Evolutionary conservation across 169 alveolate species (phyloP), one percentile per base, ranked within the genome.

Genomic region (Eimeria necatrix): DNA sequence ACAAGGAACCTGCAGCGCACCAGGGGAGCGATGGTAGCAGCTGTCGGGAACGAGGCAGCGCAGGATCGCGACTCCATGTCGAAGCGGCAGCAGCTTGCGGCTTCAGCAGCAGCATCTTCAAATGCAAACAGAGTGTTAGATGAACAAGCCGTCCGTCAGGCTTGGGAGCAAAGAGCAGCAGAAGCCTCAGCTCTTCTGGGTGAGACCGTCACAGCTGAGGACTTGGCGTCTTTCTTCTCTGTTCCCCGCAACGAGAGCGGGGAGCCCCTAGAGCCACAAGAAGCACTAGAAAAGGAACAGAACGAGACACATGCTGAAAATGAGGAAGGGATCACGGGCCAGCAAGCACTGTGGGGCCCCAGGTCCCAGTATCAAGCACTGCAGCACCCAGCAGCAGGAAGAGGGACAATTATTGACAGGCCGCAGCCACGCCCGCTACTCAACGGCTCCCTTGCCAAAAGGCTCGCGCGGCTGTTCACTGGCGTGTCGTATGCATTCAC

Each of bases 151-250:
- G 64, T 76, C 24, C 59, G 87, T 9, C 24, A 20, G 9, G 87
- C 87, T n/a, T 76, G 87, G 87, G 87, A 76, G 26, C 64, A 76
- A 60, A 56, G 87, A 16, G 87, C 87, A 48, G 87, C 87, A 46
- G 87, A 76, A 60, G 87, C 49, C 9, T 76, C 87, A 5, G 64
- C 59, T 1, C 22, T 76, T 20, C 64, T 76, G 24, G 87, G 87
- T 4, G 87, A 76, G 64, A 18, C 59, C 49, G 64, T 76, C 5
- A 76, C 87, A 18, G 68, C 87, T 18, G 68, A 46, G 59, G 87
- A 41, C 16, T 49, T 76, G 61, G 52, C 87, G 20, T 24, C 12
- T 4, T 76, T 76, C 20, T 76, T 76, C 46, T 16, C 87, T 76
- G 32, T 49, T 5, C 87, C 87, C 12, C 59, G 87, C 4, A 60